phyloP scores from a whole-genome alignment of 1,284 basidiomycete genomes.

The Marasmius fiardii region DNA sequence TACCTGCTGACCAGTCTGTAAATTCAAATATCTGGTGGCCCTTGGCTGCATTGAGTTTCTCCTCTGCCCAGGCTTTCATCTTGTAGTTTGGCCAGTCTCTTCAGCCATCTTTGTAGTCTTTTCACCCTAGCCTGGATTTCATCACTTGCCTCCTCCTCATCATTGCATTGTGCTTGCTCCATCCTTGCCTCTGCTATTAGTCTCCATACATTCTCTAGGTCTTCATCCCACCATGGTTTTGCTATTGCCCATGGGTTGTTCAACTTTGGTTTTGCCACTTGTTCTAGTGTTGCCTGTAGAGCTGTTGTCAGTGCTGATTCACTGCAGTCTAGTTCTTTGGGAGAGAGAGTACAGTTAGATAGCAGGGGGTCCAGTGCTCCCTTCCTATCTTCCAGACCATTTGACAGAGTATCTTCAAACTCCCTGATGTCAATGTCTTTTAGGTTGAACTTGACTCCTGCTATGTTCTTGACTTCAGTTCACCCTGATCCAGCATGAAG shows the following conservation, averaged over 20 bases:
- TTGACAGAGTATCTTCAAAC: too few species aligned
- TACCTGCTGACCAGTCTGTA: slow-evolving; percentile 15
- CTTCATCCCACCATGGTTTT: slow-evolving; percentile 16
- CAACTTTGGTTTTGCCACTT: not conserved
- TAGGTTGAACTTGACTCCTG: too few species aligned
- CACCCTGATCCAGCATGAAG: too few species aligned
- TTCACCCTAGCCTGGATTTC: not conserved
- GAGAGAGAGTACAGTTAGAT: too few species aligned
- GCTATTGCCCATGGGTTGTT: slow-evolving; percentile 7
- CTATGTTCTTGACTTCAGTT: too few species aligned
- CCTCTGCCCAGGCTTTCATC: slow-evolving; percentile 14
- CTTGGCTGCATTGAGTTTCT: slow-evolving; percentile 9
- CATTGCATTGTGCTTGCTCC: not conserved
- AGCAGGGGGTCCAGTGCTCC: too few species aligned
- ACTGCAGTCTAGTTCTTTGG: too few species aligned
- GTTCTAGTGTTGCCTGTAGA: not conserved
- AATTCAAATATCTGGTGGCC: slow-evolving; percentile 17
- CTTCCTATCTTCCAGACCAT: too few species aligned
- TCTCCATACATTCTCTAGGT: slow-evolving; percentile 1
- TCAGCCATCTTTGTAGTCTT: slow-evolving; percentile 7
- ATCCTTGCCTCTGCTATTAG: slow-evolving; percentile 5
- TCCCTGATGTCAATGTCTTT: too few species aligned
- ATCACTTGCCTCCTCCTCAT: not conserved
- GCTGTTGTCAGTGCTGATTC: too few species aligned
- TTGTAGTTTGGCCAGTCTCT: slow-evolving; percentile 11